These are phyloP conservation scores for Hemisphaericaspora subhashii DNA, from an alignment of 1,139 yeast species.

Conservation along the genomic window DNA sequence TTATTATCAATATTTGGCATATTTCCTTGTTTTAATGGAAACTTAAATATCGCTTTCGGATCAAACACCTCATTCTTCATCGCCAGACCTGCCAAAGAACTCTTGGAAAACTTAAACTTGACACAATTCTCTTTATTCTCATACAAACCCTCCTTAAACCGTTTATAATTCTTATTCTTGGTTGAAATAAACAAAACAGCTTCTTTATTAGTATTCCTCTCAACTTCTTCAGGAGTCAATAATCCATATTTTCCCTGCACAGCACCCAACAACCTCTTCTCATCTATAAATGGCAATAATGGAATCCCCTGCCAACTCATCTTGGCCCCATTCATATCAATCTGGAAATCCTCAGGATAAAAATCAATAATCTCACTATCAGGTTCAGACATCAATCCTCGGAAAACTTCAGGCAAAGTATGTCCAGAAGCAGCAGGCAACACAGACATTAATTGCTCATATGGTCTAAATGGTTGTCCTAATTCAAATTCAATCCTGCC, in stretches of 20 bases:
- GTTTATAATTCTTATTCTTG: constrained; percentile 48
- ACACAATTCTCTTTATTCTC: constrained; percentile 31
- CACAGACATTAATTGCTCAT: constrained; percentile 96
- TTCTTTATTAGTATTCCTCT: constrained; percentile 65
- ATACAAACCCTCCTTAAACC: constrained; percentile 35
- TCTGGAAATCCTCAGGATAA: constrained; percentile 84
- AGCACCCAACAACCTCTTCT: constrained; percentile 62
- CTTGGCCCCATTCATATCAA: constrained; percentile 94
- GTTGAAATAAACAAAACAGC: constrained; percentile 64
- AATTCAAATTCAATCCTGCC: constrained; percentile 60
- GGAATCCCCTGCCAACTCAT: constrained; percentile 97
- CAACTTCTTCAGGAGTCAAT: constrained; percentile 66
- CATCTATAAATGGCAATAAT: constrained; percentile 86
- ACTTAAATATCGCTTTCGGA: constrained; percentile 47
- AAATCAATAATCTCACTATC: constrained; percentile 87
- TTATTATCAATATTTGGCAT: constrained; percentile 59
- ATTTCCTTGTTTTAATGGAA: constrained; percentile 61
- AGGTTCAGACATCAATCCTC: constrained; percentile 78
- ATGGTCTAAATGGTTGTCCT: constrained; percentile 88
- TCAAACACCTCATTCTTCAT: constrained; percentile 43
- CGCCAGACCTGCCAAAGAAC: constrained; percentile 71
- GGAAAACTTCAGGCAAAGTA: constrained; percentile 79
- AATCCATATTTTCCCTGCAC: constrained; percentile 65
- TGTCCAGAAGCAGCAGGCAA: constrained; percentile 97
- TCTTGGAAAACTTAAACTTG: constrained; percentile 45